Percentiles rank a stretch among this genome's conserved stretches.
phyloP scores from a whole-genome alignment of 768 basidiomycete genomes.

The Chlorophyllum brunneum region DNA sequence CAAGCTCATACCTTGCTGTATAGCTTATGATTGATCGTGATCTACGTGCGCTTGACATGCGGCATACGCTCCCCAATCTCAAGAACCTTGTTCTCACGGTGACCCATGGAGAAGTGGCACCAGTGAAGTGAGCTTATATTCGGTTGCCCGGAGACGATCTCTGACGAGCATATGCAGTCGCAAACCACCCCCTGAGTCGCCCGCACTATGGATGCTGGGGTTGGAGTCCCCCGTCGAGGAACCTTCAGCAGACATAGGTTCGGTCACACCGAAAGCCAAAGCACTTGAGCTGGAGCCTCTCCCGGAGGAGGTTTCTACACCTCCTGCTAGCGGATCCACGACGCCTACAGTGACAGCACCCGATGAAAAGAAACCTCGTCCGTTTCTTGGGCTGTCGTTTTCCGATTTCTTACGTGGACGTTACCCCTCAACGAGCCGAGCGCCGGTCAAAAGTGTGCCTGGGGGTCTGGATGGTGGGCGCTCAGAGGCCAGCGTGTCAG shows the following conservation, averaged over 20 bases:
- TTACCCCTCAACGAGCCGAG: conserved; percentile 46
- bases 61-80: conserved; percentile 95
- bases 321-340: conserved; percentile 50
- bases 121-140: conserved; percentile 31
- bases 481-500: background rate
- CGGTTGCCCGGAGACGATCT: background rate
- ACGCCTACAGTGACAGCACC: conserved; percentile 47
- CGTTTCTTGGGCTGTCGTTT: conserved; percentile 60
- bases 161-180: conserved; percentile 8
- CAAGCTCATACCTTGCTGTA: conserved; percentile 12
- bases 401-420: conserved; percentile 61
- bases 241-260: conserved; percentile 22
- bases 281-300: conserved; percentile 18
- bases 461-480: conserved; percentile 9
- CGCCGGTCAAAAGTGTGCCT: conserved; percentile 18
- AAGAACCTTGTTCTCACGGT: conserved; percentile 90
- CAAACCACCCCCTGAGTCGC: conserved; percentile 14
- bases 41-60: conserved; percentile 85
- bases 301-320: conserved; percentile 33
- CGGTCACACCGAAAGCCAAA: conserved; percentile 35
- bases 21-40: conserved; percentile 92
- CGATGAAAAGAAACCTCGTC: conserved; percentile 37
- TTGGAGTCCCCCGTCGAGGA: conserved; percentile 15
- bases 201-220: conserved; percentile 13
- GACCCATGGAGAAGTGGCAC: conserved; percentile 60